Evolutionary conservation across 2,329 filamentous ascomycete genomes (phyloP).

Genomic region (Parafenestella ontariensis): DNA sequence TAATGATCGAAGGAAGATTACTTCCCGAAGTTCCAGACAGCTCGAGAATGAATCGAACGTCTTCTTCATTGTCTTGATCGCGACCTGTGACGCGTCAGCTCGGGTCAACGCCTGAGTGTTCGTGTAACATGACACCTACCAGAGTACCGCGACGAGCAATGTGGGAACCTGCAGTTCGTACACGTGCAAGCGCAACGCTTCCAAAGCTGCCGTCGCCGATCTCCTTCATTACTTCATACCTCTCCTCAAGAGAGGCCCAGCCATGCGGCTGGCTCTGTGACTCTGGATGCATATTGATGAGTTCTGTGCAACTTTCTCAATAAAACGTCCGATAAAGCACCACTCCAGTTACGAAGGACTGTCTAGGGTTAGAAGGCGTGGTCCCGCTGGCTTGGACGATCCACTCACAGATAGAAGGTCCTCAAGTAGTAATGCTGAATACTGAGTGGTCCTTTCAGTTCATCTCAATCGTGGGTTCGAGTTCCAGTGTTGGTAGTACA

Average conservation of each 20-base stretch:
- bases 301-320: slow-evolving; percentile 23
- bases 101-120: slow-evolving; percentile 7
- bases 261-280: slow-evolving; percentile 74
- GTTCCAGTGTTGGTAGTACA: slow-evolving; percentile 17
- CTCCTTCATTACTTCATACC: slow-evolving; percentile 96
- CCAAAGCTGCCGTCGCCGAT: slow-evolving; percentile 99
- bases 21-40: slow-evolving; percentile 92
- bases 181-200: slow-evolving; percentile 89
- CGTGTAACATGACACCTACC: slow-evolving; percentile 64
- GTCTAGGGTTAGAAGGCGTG: slow-evolving; percentile 18
- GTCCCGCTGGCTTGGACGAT: not conserved
- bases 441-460: slow-evolving; percentile 26
- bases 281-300: slow-evolving; percentile 73
- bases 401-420: slow-evolving; percentile 29
- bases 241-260: slow-evolving; percentile 79
- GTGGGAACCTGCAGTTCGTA: slow-evolving; percentile 86
- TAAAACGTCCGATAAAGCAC: slow-evolving; percentile 11
- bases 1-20: slow-evolving; percentile 92
- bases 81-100: slow-evolving; percentile 68
- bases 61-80: slow-evolving; percentile 99
- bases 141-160: slow-evolving; percentile 90
- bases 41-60: slow-evolving; percentile 90
- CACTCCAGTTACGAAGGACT: slow-evolving; percentile 20
- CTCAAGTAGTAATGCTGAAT: slow-evolving; percentile 17
- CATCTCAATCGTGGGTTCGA: slow-evolving; percentile 41